Evolutionary conservation across 2,329 filamentous ascomycete species (phyloP).

Genomic region (Cladosporium sp.): DNA sequence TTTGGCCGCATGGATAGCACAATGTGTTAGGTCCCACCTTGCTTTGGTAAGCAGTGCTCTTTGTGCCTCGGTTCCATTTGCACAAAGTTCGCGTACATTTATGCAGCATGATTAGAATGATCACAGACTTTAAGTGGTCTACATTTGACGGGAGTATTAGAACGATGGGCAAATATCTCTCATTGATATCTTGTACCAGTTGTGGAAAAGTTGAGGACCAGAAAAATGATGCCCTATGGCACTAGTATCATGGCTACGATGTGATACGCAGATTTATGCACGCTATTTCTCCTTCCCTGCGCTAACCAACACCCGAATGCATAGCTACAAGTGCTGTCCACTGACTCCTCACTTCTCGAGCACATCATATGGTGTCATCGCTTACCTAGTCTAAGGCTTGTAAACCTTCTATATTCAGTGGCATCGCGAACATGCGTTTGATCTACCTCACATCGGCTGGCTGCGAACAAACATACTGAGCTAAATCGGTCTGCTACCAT

Average conservation of each 20-base stretch:
- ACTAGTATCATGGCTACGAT: not conserved
- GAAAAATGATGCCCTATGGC: not conserved
- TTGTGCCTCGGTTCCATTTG: not conserved
- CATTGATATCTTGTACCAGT: not conserved
- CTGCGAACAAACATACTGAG: not conserved
- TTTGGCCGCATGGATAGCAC: not conserved
- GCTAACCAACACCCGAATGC: not conserved
- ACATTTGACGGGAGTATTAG: not conserved
- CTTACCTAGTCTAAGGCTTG: not conserved
- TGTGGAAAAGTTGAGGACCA: not conserved
- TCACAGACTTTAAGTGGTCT: not conserved
- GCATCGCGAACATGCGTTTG: not conserved
- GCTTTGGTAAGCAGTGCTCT: not conserved
- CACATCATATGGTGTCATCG: not conserved
- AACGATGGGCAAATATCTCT: not conserved
- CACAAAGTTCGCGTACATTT: not conserved
- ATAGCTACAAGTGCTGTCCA: not conserved
- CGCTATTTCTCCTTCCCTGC: not conserved
- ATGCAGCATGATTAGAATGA: not conserved
- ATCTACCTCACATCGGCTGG: not conserved
- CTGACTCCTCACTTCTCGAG: not conserved
- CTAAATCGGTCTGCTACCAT: not conserved
- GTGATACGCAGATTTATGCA: not conserved
- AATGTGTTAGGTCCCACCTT: not conserved
- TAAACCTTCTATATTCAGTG: not conserved